A percentile compares a stretch with the other conserved stretches of the same genome.
These are phyloP conservation scores for Mycena rosella DNA, from an alignment of 768 basidiomycete genomes.

Conservation along the genomic window DNA sequence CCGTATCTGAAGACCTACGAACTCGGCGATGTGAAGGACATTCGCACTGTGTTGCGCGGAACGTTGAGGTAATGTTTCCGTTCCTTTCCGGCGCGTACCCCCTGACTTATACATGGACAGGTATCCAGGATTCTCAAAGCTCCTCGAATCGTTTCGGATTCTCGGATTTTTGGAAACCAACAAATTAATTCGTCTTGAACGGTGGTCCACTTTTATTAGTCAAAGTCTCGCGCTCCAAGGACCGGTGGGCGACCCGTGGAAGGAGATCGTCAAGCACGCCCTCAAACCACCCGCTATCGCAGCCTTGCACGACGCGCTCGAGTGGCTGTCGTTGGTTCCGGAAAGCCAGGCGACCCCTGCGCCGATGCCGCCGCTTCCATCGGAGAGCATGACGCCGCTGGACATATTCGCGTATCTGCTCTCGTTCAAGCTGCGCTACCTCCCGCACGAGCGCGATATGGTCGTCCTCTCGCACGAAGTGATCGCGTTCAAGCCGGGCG, in stretches of 20 bases:
- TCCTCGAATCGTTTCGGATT: constrained; percentile 79
- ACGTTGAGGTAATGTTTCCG: constrained; percentile 73
- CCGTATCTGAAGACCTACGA: constrained; percentile 77
- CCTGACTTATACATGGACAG: too few species aligned
- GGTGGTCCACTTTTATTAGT: constrained; percentile 54
- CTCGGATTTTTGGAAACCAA: constrained; percentile 75
- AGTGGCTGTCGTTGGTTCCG: constrained; percentile 59
- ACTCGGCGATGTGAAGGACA: constrained; percentile 53
- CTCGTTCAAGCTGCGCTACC: constrained; percentile 77
- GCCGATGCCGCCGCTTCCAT: constrained; percentile 59
- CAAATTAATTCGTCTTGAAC: constrained; percentile 50
- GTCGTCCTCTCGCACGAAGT: constrained; percentile 91
- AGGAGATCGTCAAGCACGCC: constrained; percentile 5
- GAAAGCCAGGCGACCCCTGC: constrained; percentile 28
- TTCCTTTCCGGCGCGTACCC: background rate
- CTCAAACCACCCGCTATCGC: constrained; percentile 38
- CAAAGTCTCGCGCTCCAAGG: constrained; percentile 43
- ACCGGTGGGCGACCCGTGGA: constrained; percentile 33
- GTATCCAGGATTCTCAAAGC: constrained; percentile 84
- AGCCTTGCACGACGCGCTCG: constrained; percentile 55
- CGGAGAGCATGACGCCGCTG: constrained; percentile 62
- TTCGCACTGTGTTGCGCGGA: constrained; percentile 83
- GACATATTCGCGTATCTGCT: constrained; percentile 83
- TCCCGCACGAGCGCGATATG: constrained; percentile 81
- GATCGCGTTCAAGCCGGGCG: constrained; percentile 54